Conservation (phyloP, 176 grass and related monocot species). For the Microstegium vimineum region DNA sequence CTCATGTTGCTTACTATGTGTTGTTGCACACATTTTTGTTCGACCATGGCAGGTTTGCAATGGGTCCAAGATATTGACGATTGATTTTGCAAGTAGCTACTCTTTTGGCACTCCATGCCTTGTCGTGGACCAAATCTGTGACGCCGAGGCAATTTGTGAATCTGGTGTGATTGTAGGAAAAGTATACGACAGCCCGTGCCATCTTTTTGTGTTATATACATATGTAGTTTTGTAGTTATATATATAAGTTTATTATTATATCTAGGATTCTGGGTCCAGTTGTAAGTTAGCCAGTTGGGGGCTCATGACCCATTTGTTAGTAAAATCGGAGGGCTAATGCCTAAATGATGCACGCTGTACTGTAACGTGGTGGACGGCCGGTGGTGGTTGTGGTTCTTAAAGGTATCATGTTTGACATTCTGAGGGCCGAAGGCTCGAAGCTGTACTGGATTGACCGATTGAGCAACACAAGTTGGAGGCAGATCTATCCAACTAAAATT, state of each 20-base stretch:
- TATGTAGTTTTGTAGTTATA: not conserved
- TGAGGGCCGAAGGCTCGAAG: too few relatives aligned
- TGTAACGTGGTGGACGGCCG: not conserved
- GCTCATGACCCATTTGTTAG: not conserved
- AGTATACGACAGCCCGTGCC: not conserved
- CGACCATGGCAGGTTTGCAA: constrained; percentile 26
- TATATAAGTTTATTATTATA: not conserved
- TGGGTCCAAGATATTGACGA: constrained; percentile 55
- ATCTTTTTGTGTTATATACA: not conserved
- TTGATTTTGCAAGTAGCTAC: constrained; percentile 25
- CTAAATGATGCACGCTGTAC: not conserved
- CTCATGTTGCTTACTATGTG: not conserved
- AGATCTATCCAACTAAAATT: too few relatives aligned
- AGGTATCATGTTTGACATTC: not conserved
- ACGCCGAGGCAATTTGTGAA: not conserved
- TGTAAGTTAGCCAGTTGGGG: not conserved
- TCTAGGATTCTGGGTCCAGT: not conserved
- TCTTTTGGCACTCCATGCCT: not conserved
- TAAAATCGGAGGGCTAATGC: not conserved
- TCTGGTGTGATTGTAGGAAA: not conserved
- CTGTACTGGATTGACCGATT: too few relatives aligned
- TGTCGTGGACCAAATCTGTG: not conserved
- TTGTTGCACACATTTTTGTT: not conserved
- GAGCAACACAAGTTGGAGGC: not conserved
- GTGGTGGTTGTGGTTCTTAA: not conserved